These are phyloP conservation scores for Penicillium olsonii DNA, from an alignment of 2,329 filamentous ascomycete species.

Conservation along the genomic window DNA sequence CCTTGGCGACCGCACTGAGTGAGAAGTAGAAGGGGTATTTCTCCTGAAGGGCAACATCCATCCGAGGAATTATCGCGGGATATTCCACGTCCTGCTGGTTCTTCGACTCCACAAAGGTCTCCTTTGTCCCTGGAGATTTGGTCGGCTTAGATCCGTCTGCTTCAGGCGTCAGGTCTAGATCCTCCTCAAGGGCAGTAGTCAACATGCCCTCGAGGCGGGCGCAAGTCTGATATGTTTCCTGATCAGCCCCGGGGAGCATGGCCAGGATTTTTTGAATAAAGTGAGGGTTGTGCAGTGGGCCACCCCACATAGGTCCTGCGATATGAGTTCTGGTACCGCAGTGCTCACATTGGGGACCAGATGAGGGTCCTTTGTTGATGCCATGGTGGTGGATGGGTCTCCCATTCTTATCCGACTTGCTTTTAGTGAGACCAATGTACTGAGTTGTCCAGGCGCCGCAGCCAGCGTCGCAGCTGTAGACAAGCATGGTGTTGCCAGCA, in stretches of 20 bases:
- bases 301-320: constrained; percentile 92
- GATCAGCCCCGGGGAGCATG: constrained; percentile 67
- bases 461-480: constrained; percentile 86
- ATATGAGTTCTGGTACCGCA: constrained; percentile 86
- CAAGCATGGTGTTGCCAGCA: constrained; percentile 86
- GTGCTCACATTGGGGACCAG: constrained; percentile 71
- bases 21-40: constrained; percentile 84
- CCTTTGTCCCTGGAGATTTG: background rate
- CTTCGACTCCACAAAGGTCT: background rate
- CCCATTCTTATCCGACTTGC: constrained; percentile 69
- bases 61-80: constrained; percentile 44
- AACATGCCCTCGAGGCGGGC: constrained; percentile 89
- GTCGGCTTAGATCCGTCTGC: constrained; percentile 8
- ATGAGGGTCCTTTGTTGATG: constrained; percentile 69
- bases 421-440: constrained; percentile 69
- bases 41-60: constrained; percentile 67
- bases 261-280: constrained; percentile 81
- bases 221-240: constrained; percentile 74
- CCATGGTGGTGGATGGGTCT: constrained; percentile 75
- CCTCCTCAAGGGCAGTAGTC: constrained; percentile 81
- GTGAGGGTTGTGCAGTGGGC: constrained; percentile 77
- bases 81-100: constrained; percentile 12
- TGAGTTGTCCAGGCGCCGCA: constrained; percentile 93
- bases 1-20: constrained; percentile 71
- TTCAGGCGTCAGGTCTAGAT: constrained; percentile 31